Evolutionary conservation across 805 yeast species (phyloP), one percentile per base, ranked within the genome.

Genomic region (Pichia scutulata): DNA sequence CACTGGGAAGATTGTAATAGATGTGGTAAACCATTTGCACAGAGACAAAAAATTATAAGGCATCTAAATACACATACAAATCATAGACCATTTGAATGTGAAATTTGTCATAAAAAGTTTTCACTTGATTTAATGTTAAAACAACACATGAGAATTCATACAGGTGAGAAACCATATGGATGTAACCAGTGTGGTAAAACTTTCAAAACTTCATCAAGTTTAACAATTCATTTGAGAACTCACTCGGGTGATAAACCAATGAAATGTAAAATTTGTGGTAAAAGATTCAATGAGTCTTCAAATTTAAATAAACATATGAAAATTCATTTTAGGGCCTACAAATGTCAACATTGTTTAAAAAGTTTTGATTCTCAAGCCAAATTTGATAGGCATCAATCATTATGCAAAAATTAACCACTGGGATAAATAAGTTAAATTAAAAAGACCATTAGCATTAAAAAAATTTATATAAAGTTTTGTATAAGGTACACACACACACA

Each of bases 241-340:
- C 99, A 92, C 66, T 86, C 96, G 0, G 97, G 97, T 2, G 92
- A 85, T 52, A 88, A 85, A 65, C 97, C 97, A 3, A 70, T 92
- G 56, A 70, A 67, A 33, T 92, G 98, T 66, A 82, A 81, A 55
- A 77, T 78, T 67, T 92, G 99, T 64, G 83, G 80, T 18, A 89
- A 87, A 64, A 67, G 87, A 48, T 92, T 92, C 62, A 84, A 92
- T 52, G 98, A 93, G 65, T 82, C 92, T 44, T 84, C 95, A 18
- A 93, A 92, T 64, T 71, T 92, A 58, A 82, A 86, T 21, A 92
- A 92, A 60, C 99, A 92, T 65, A 76, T 88, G 81, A 84, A 78
- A 61, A 84, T 82, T 1, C 99, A 92, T 64, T 68, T 70, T 41
- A 75, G 82, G 52, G 60, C 66, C 44, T 78, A 64, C 61, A 71